These are phyloP conservation scores for Diaporthe helianthi DNA, from an alignment of 2,329 filamentous ascomycete species.

Conservation along the genomic window DNA sequence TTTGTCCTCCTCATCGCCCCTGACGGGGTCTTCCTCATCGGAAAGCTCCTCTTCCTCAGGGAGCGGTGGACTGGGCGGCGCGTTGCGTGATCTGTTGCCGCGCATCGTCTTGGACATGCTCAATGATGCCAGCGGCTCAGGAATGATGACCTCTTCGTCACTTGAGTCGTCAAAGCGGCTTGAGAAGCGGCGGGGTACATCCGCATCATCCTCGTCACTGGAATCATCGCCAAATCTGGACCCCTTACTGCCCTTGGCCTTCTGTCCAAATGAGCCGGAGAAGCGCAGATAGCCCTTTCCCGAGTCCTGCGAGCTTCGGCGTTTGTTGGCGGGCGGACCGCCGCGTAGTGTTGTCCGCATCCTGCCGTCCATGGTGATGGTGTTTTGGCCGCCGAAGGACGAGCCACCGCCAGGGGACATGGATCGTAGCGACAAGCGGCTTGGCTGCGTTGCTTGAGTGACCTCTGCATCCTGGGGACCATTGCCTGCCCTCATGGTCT, in stretches of 20 bases:
- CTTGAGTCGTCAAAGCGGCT: slow-evolving; percentile 70
- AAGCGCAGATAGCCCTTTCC: slow-evolving; percentile 31
- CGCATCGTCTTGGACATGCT: slow-evolving; percentile 37
- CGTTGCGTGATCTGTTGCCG: not conserved
- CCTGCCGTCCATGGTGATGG: slow-evolving; percentile 51
- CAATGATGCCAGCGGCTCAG: slow-evolving; percentile 43
- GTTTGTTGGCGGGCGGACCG: slow-evolving; percentile 39
- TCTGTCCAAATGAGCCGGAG: slow-evolving; percentile 28
- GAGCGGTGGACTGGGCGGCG: slow-evolving; percentile 43
- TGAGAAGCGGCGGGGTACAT: slow-evolving; percentile 45
- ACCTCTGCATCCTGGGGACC: slow-evolving; percentile 28
- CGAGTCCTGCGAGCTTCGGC: slow-evolving; percentile 29
- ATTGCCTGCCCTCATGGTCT: slow-evolving; percentile 70
- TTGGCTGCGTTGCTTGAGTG: slow-evolving; percentile 33
- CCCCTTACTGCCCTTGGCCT: slow-evolving; percentile 32
- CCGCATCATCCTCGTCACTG: slow-evolving; percentile 39
- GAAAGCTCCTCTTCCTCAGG: slow-evolving; percentile 58
- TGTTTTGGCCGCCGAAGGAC: slow-evolving; percentile 38
- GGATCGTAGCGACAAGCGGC: slow-evolving; percentile 72
- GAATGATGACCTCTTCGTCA: slow-evolving; percentile 57
- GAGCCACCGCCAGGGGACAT: slow-evolving; percentile 66
- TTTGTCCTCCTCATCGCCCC: slow-evolving; percentile 53
- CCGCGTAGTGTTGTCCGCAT: slow-evolving; percentile 57
- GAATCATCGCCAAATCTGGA: slow-evolving; percentile 44
- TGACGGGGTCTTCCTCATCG: slow-evolving; percentile 53